These are phyloP conservation scores for Globisporangium yorkense DNA, from an alignment of 352 stramenopile species.

Conservation along the genomic window DNA sequence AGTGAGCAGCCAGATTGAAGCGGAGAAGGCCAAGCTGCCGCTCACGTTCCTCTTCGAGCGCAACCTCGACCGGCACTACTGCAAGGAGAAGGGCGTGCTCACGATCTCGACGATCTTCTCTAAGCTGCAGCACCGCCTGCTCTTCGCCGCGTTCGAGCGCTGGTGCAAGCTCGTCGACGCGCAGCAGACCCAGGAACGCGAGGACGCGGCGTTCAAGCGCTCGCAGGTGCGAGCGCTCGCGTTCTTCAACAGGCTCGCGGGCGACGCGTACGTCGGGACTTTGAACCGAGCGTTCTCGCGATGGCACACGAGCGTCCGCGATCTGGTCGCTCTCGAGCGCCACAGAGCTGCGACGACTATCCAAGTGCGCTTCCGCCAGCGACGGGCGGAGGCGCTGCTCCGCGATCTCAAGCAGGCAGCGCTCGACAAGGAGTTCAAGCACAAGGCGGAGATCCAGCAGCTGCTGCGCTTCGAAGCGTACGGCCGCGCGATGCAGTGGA, in stretches of 20 bases:
- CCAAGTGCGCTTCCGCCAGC: slow-evolving; percentile 33
- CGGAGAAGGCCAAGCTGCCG: slow-evolving; percentile 49
- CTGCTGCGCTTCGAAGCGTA: slow-evolving; percentile 54
- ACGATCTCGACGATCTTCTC: slow-evolving; percentile 61
- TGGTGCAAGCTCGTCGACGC: slow-evolving; percentile 26
- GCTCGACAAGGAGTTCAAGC: slow-evolving; percentile 33
- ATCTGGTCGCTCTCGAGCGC: slow-evolving; percentile 18
- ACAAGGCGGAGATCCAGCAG: slow-evolving; percentile 32
- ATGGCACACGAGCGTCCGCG: slow-evolving; percentile 18
- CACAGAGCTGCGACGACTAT: slow-evolving; percentile 33
- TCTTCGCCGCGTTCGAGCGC: slow-evolving; percentile 36
- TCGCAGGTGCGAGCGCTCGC: slow-evolving; percentile 32
- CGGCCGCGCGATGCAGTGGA: slow-evolving; percentile 48
- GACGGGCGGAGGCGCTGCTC: slow-evolving; percentile 26
- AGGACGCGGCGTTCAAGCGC: slow-evolving; percentile 19
- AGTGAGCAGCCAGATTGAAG: slow-evolving; percentile 36
- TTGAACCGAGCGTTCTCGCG: slow-evolving; percentile 25
- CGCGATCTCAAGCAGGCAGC: slow-evolving; percentile 31
- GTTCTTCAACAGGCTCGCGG: slow-evolving; percentile 52
- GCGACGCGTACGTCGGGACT: slow-evolving; percentile 46
- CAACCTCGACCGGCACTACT: slow-evolving; percentile 55
- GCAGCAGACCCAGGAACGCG: slow-evolving; percentile 16
- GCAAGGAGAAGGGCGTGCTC: slow-evolving; percentile 38
- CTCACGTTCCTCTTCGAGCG: slow-evolving; percentile 74
- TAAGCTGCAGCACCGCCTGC: slow-evolving; percentile 55